Evolutionary conservation across 1,284 basidiomycete genomes (phyloP).

Genomic region (Sporisorium scitamineum): DNA sequence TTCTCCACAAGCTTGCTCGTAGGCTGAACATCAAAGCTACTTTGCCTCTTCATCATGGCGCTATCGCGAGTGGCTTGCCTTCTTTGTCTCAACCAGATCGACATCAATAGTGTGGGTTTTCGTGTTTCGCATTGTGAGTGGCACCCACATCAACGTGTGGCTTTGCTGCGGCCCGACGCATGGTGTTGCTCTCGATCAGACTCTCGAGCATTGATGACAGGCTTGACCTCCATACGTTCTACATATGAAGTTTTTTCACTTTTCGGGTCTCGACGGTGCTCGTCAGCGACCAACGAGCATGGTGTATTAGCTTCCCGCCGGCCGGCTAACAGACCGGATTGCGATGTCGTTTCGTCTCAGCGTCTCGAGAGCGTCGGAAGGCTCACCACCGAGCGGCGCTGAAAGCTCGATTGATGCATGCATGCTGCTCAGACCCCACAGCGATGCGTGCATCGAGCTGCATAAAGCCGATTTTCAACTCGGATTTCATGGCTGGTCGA

Average conservation of each 20-base stretch:
- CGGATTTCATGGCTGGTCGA: constrained; percentile 28
- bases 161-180: too few relatives aligned
- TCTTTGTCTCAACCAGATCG: too few relatives aligned
- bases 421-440: constrained; percentile 27
- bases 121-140: too few relatives aligned
- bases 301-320: constrained; percentile 1
- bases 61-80: too few relatives aligned
- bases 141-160: too few relatives aligned
- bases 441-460: constrained; percentile 20
- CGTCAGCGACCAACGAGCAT: not conserved
- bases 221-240: not conserved
- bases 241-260: not conserved
- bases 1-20: not conserved
- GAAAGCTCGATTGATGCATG: constrained; percentile 9
- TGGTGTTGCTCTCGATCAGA: not conserved
- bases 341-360: too few relatives aligned
- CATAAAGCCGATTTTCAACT: constrained; percentile 35
- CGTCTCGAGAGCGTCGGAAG: not conserved
- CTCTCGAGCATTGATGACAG: not conserved
- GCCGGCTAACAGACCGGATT: constrained; percentile 27
- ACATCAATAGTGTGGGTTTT: too few relatives aligned
- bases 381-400: constrained; percentile 3
- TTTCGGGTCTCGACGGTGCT: not conserved
- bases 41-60: too few relatives aligned
- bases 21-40: not conserved